Evolutionary conservation across 495 filamentous ascomycete species (phyloP).

Genomic region (Penicillium waksmanii): DNA sequence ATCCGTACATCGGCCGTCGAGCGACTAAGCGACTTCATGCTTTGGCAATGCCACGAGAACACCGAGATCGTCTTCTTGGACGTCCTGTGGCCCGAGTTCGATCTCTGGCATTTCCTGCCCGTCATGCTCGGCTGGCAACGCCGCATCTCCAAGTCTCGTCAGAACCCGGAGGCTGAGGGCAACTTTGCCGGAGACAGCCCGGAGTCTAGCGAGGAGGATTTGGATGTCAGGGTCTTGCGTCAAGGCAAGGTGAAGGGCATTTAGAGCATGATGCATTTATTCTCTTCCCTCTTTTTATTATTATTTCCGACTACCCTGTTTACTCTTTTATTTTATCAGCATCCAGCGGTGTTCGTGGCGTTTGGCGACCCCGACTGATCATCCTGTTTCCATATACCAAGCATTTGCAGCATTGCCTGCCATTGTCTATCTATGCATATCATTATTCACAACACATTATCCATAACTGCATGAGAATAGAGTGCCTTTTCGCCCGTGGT

Average conservation of each 20-base stretch:
- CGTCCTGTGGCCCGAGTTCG: constrained; percentile 95
- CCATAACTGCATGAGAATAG: background rate
- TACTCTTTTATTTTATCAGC: constrained; percentile 16
- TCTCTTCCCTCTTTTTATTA: constrained; percentile 12
- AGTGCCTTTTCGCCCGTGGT: constrained; percentile 4
- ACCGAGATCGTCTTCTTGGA: constrained; percentile 92
- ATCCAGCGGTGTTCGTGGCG: constrained; percentile 25
- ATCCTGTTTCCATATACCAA: constrained; percentile 17
- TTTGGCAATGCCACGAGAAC: constrained; percentile 94
- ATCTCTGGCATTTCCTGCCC: constrained; percentile 91
- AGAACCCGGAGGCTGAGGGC: constrained; percentile 48
- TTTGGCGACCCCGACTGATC: constrained; percentile 16
- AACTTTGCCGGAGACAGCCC: constrained; percentile 44
- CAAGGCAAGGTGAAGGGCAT: constrained; percentile 37
- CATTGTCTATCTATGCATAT: constrained; percentile 7
- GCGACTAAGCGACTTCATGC: constrained; percentile 93
- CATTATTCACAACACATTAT: background rate
- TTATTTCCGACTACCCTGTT: constrained; percentile 3
- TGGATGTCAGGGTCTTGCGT: constrained; percentile 27
- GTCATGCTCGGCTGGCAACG: constrained; percentile 92
- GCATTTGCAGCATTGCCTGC: constrained; percentile 15
- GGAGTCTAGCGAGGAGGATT: constrained; percentile 31
- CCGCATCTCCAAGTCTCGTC: constrained; percentile 53
- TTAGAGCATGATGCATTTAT: constrained; percentile 23
- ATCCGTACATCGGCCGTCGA: constrained; percentile 91